phyloP scores from a whole-genome alignment of 1,139 yeast species.

The Yamadazyma jaroonii region DNA sequence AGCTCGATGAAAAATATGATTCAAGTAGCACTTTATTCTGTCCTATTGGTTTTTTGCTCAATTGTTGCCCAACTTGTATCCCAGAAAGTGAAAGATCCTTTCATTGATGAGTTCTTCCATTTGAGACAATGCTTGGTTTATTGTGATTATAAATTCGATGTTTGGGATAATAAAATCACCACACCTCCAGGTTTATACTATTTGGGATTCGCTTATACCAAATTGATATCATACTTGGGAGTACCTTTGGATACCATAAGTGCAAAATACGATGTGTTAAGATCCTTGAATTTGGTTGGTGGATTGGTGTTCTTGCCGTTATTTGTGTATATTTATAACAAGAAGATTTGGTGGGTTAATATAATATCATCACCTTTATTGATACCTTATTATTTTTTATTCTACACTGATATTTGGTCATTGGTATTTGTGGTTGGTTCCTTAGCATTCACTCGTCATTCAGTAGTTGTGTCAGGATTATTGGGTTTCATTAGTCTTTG shows the following conservation, averaged over 20 bases:
- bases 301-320: slow-evolving; percentile 55
- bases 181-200: slow-evolving; percentile 94
- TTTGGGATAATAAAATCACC: slow-evolving; percentile 90
- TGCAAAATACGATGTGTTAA: slow-evolving; percentile 40
- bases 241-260: slow-evolving; percentile 20
- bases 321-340: slow-evolving; percentile 19
- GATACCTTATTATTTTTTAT: slow-evolving; percentile 68
- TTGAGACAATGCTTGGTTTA: slow-evolving; percentile 73
- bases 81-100: slow-evolving; percentile 34
- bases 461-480: slow-evolving; percentile 31
- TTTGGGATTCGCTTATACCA: slow-evolving; percentile 53
- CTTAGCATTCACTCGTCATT: slow-evolving; percentile 25
- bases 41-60: not conserved
- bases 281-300: slow-evolving; percentile 64
- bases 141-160: slow-evolving; percentile 53
- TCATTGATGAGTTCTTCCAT: slow-evolving; percentile 83
- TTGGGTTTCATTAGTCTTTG: slow-evolving; percentile 58
- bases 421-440: slow-evolving; percentile 57
- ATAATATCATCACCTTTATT: slow-evolving; percentile 66
- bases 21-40: not conserved
- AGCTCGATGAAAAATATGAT: slow-evolving; percentile 1
- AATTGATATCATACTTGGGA: slow-evolving; percentile 20
- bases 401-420: slow-evolving; percentile 94
- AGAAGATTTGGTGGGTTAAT: slow-evolving; percentile 43
- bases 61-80: slow-evolving; percentile 12